Evolutionary conservation across 768 basidiomycete genomes (phyloP).

Genomic region (Podaxis sp.): DNA sequence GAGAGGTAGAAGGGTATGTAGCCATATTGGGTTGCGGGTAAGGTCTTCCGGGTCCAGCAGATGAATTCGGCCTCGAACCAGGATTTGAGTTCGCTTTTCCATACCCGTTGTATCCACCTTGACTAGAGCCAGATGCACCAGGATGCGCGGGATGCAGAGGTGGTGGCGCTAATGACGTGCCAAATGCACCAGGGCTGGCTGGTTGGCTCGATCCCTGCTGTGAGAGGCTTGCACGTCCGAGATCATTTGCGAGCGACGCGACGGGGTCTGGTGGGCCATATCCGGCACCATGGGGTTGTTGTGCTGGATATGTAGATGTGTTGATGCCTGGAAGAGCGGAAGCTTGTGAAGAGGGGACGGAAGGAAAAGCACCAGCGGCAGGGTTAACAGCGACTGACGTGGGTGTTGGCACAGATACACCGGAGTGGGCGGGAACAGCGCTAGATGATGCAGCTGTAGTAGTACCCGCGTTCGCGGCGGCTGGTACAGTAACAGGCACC

Average conservation of each 20-base stretch:
- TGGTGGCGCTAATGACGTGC: slow-evolving; percentile 22
- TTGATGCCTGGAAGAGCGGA: slow-evolving; percentile 4
- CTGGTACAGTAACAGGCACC: slow-evolving; percentile 7
- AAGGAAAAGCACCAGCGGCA: neutral
- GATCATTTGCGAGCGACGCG: slow-evolving; percentile 30
- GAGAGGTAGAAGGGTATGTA: neutral
- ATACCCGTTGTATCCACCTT: neutral
- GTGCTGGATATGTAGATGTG: neutral
- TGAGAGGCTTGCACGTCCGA: slow-evolving; percentile 33
- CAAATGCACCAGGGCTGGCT: neutral
- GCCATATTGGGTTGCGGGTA: neutral
- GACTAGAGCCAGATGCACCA: slow-evolving; percentile 11
- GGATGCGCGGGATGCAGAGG: slow-evolving; percentile 32
- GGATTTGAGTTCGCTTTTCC: neutral
- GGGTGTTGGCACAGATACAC: slow-evolving; percentile 4
- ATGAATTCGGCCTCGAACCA: neutral
- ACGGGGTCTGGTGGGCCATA: slow-evolving; percentile 14
- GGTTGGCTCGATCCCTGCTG: slow-evolving; percentile 5
- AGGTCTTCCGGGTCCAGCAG: neutral
- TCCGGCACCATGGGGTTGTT: neutral
- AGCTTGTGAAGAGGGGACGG: neutral
- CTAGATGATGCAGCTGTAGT: slow-evolving; percentile 4
- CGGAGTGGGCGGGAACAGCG: neutral
- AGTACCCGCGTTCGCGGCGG: slow-evolving; percentile 1
- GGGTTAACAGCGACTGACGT: neutral